Evolutionary conservation across 2,329 filamentous ascomycete species (phyloP), one percentile per base, ranked within the genome.

Genomic region (Cladorrhinum sp.): DNA sequence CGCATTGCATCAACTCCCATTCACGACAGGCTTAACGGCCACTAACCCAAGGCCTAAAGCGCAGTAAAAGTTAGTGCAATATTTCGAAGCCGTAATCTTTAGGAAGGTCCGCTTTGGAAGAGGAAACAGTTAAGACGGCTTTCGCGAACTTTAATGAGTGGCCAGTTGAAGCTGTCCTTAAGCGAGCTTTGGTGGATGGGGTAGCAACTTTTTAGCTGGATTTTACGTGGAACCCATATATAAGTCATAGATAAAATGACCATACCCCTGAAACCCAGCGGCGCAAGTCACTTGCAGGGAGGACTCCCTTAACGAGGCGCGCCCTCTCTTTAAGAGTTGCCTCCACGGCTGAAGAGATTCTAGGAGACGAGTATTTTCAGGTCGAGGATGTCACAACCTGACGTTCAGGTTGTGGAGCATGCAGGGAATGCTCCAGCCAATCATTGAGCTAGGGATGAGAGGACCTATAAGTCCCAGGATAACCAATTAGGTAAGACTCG

Each of bases 201-300:
- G 27, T 12, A 32, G 27, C 27, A 12, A 32, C 27, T 6, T 32
- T 32, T 32, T 12, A 32, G 12, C 6, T 32, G 27, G 27, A 32
- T 6, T 32, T 32, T 12, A 32, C 27, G 27, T 32, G 27, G 27
- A 57, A 29, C 18, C 27, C 55, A 36, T 58, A 25, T 41, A 41
- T 22, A 45, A 38, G 38, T 51, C 48, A 52, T 32, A 27, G 48
- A 58, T 45, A 12, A 51, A 36, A 52, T n/a, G 16, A 58, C 13
- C 45, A 13, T 41, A 38, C 55, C 50, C 45, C 45, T 2, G 45
- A 57, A 38, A 32, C 3, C 48, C 55, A 12, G 24, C 55, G 45
- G 55, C 55, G 55, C 55, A 57, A 57, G 55, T 27, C 45, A 57
- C 51, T n/a, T 55, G 51, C 53, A 38, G 22, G 38, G 53, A 58